Conservation (phyloP, 352 stramenopile species). For the Aphanomyces euteiches region DNA sequence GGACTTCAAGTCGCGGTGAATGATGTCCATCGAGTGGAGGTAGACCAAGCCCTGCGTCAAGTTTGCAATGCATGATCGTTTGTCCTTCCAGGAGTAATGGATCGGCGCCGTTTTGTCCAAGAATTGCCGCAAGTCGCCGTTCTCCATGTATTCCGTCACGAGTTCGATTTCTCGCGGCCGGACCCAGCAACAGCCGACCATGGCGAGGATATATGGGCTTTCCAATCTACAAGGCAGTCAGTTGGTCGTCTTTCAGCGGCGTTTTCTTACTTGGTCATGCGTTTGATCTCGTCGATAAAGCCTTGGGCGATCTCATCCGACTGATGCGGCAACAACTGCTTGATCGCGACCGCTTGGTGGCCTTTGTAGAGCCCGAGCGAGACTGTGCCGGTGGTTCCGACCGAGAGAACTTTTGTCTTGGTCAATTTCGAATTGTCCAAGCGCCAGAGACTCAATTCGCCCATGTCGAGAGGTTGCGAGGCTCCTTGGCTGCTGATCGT, state of each 20-base stretch:
- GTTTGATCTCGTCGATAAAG: constrained; percentile 20
- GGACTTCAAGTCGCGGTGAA: constrained; percentile 49
- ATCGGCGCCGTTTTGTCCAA: constrained; percentile 33
- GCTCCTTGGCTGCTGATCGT: background rate
- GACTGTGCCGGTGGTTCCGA: background rate
- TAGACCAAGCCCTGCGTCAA: constrained; percentile 39
- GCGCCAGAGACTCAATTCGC: constrained; percentile 12
- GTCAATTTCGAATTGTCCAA: constrained; percentile 2
- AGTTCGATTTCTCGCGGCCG: constrained; percentile 41
- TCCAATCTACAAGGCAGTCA: constrained; percentile 1
- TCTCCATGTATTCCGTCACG: constrained; percentile 25
- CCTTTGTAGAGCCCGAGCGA: constrained; percentile 5
- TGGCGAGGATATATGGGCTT: constrained; percentile 78
- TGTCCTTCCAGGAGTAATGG: background rate
- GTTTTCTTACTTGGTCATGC: constrained; percentile 14
- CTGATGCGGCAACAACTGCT: background rate
- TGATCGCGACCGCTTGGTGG: background rate
- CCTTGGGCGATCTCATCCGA: background rate
- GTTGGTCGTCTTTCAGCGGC: background rate
- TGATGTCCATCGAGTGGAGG: constrained; percentile 37
- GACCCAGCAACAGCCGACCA: constrained; percentile 80
- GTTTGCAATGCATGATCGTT: constrained; percentile 6
- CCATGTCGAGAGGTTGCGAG: constrained; percentile 2
- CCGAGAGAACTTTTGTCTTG: background rate
- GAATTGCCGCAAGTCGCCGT: constrained; percentile 8